Percentiles rank a stretch among this genome's conserved stretches.
Evolutionary conservation across 2,329 filamentous ascomycete genomes (phyloP).

Genomic region (Pestalotiopsis sp.): DNA sequence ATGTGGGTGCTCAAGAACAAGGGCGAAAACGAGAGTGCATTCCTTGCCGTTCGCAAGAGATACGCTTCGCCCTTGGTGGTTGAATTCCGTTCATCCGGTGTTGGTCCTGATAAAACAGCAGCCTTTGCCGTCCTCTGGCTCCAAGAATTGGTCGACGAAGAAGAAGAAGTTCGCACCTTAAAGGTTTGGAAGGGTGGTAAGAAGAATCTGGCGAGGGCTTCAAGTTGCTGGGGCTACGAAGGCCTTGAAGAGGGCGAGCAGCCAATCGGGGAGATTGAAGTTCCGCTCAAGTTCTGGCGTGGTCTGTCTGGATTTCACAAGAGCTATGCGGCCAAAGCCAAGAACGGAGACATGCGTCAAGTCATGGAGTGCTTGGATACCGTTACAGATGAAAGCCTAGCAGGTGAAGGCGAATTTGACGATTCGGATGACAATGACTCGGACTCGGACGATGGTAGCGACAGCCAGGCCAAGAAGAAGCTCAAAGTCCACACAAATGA

Average conservation of each 20-base stretch:
- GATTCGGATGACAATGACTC: constrained; percentile 20
- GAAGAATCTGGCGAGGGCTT: constrained; percentile 41
- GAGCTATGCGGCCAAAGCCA: constrained; percentile 50
- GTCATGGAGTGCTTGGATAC: constrained; percentile 69
- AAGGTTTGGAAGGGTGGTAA: constrained; percentile 70
- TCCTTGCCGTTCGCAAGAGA: constrained; percentile 62
- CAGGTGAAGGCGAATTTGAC: constrained; percentile 23
- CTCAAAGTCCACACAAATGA: constrained; percentile 36
- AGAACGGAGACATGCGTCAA: constrained; percentile 56
- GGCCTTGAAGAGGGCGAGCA: constrained; percentile 57
- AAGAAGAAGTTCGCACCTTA: constrained; percentile 60
- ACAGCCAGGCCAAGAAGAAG: constrained; percentile 29
- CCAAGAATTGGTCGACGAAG: constrained; percentile 70
- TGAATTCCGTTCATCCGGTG: constrained; percentile 60
- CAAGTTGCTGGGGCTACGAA: constrained; percentile 36
- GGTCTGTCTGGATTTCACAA: constrained; percentile 64
- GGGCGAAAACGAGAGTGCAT: constrained; percentile 41
- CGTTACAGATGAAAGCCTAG: constrained; percentile 58
- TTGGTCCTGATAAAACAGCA: constrained; percentile 55
- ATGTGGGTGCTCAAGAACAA: constrained; percentile 55
- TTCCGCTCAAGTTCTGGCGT: constrained; percentile 62
- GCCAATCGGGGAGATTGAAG: constrained; percentile 57
- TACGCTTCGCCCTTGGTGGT: constrained; percentile 60
- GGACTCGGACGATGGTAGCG: constrained; percentile 2
- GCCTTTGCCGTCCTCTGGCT: constrained; percentile 72